Evolutionary conservation across 768 basidiomycete genomes (phyloP).

Genomic region (Lyophyllum semitale): DNA sequence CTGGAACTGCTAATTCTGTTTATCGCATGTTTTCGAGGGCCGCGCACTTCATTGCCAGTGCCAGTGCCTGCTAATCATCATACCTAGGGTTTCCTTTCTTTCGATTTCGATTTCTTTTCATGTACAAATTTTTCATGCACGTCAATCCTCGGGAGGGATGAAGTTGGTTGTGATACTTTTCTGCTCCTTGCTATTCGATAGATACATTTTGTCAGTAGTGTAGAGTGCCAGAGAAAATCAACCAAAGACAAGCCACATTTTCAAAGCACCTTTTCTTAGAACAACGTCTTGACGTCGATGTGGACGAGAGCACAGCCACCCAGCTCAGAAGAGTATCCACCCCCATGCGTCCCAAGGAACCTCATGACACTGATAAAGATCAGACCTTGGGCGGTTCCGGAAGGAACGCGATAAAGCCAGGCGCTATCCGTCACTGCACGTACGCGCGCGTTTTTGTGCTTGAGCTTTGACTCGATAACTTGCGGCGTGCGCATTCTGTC

Average conservation of each 20-base stretch:
- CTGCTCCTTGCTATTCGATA: neutral
- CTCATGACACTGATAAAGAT: neutral
- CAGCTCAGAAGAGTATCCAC: no score
- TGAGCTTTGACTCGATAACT: neutral
- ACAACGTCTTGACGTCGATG: no score
- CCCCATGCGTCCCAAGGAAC: neutral
- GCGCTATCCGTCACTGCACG: no score
- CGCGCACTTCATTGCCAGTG: neutral
- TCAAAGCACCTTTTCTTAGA: no score
- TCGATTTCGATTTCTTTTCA: neutral
- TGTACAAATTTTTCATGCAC: conserved; percentile 8
- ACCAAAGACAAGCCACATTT: neutral
- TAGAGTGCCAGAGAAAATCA: neutral
- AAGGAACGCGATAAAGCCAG: neutral
- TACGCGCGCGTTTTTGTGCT: neutral
- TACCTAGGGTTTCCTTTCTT: conserved; percentile 6
- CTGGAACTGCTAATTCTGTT: conserved; percentile 6
- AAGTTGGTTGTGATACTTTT: conserved; percentile 7
- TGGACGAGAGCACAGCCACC: no score
- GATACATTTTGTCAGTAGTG: neutral
- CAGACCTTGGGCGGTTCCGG: neutral
- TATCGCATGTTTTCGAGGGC: conserved; percentile 8
- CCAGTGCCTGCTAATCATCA: conserved; percentile 4
- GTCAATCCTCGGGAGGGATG: conserved; percentile 13
- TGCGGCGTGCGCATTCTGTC: no score